phyloP scores from a whole-genome alignment of 2,329 filamentous ascomycete genomes.

The Drechslerella stenobrocha region DNA sequence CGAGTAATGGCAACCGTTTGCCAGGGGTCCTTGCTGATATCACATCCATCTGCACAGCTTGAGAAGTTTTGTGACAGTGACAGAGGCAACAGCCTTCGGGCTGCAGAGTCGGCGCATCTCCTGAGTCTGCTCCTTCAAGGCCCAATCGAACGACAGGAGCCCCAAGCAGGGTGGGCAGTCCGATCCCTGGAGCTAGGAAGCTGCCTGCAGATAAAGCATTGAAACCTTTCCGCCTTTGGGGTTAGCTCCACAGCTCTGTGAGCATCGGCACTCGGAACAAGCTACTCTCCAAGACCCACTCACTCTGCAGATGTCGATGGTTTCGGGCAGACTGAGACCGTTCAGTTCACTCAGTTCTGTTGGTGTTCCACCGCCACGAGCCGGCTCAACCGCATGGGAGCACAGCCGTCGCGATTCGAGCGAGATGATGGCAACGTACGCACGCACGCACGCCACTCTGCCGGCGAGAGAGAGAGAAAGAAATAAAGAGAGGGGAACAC shows the following conservation, averaged over 20 bases:
- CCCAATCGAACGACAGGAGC: not conserved
- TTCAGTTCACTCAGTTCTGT: not conserved
- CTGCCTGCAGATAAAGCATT: slow-evolving; percentile 24
- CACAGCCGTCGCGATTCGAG: not conserved
- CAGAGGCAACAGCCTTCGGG: not conserved
- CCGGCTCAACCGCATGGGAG: too few relatives aligned
- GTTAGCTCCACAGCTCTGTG: slow-evolving; percentile 7
- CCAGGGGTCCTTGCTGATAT: too few relatives aligned
- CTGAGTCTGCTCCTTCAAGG: not conserved
- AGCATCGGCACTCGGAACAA: slow-evolving; percentile 41
- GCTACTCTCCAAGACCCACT: slow-evolving; percentile 39
- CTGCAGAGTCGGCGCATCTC: not conserved
- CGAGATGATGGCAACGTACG: slow-evolving; percentile 5
- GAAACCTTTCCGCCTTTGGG: slow-evolving; percentile 23
- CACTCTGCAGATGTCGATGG: slow-evolving; percentile 24
- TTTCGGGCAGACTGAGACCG: slow-evolving; percentile 32
- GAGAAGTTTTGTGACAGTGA: too few relatives aligned
- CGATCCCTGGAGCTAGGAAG: not conserved
- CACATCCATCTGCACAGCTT: too few relatives aligned
- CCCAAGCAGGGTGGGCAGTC: slow-evolving; percentile 1
- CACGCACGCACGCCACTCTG: too few relatives aligned
- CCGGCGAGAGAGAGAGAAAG: too few relatives aligned
- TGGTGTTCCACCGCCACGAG: slow-evolving; percentile 1
- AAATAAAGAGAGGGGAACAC: too few relatives aligned
- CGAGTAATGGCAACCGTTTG: too few relatives aligned